Evolutionary conservation across 2,329 filamentous ascomycete genomes (phyloP), one percentile per base, ranked within the genome.

Genomic region (Boeremia exigua): DNA sequence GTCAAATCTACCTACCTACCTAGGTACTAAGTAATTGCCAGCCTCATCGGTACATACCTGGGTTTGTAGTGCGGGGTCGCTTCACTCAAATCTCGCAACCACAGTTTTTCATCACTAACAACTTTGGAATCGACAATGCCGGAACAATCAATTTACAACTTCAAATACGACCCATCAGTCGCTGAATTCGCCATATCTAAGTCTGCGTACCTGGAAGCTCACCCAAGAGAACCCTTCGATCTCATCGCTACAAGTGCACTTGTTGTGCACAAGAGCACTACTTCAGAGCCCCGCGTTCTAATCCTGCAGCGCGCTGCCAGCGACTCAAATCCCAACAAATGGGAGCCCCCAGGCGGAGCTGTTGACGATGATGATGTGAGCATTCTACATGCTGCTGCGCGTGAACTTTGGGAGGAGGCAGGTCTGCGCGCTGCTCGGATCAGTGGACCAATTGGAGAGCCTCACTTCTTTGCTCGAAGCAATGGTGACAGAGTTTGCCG

Each of bases 271-370:
- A 9, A 25, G 6, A 29, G 14, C 14, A 4, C 29, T 8, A 19
- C 30, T n/a, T 17, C 37, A 14, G 19, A 25, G 15, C 51, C 55
- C 53, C 73, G 66, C 65, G 66, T 82, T 42, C 78, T 82, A 2
- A 76, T 83, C 17, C 61, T 83, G 9, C 80, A 81, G 63, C 79
- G 81, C 63, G 77, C 79, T 27, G 58, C 74, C 6, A 68, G 75
- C 59, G 80, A 82, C 67, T 78, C 69, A 49, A 76, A 78, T 69
- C 80, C 81, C 2, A 66, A 76, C 52, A 67, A 60, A 4, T 84
- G 82, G 82, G 82, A 84, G 54, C 58, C 76, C 0, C 81, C 82
- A 1, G 82, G 82, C 19, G 82, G 82, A n/a, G 77, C 71, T 0
- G 77, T 77, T 36, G 82, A 83, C 45, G 46, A 65, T 0, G 66